phyloP scores from a whole-genome alignment of 768 basidiomycete genomes.

The Lyophyllum semitale region DNA sequence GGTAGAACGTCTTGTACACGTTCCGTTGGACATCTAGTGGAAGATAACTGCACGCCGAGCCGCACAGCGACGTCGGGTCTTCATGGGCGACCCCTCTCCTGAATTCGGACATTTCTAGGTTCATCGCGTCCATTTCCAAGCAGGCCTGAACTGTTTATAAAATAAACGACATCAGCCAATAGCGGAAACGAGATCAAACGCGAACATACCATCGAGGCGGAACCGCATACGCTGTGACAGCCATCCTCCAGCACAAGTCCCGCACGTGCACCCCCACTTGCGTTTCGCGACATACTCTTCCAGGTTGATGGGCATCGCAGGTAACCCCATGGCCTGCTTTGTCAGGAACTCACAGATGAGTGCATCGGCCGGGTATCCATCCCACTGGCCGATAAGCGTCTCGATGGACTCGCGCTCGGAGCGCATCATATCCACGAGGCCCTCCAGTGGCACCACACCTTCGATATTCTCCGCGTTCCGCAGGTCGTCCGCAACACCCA shows the following conservation, averaged over 20 bases:
- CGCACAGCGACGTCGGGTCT: background rate
- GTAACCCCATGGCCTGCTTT: background rate
- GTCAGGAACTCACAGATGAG: background rate
- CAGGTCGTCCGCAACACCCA: constrained; percentile 5
- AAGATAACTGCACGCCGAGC: constrained; percentile 2
- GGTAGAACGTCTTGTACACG: constrained; percentile 23
- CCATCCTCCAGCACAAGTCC: background rate
- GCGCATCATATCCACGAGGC: background rate
- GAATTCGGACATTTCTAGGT: constrained; percentile 4
- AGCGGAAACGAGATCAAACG: background rate
- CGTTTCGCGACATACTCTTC: constrained; percentile 3
- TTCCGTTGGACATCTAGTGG: constrained; percentile 7
- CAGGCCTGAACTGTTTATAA: background rate
- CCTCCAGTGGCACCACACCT: constrained; percentile 10
- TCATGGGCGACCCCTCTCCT: background rate
- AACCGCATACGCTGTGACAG: constrained; percentile 1
- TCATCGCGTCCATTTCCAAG: constrained; percentile 11
- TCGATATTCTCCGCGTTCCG: background rate
- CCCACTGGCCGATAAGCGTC: background rate
- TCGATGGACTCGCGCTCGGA: constrained; percentile 2
- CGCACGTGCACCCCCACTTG: constrained; percentile 7
- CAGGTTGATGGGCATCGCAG: background rate
- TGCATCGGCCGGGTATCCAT: constrained; percentile 1
- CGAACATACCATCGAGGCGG: constrained; percentile 3
- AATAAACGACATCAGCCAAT: no score